Evolutionary conservation across 169 alveolate species (phyloP), one percentile per base, ranked within the genome.

Genomic region (Plasmodium blacklocki): DNA sequence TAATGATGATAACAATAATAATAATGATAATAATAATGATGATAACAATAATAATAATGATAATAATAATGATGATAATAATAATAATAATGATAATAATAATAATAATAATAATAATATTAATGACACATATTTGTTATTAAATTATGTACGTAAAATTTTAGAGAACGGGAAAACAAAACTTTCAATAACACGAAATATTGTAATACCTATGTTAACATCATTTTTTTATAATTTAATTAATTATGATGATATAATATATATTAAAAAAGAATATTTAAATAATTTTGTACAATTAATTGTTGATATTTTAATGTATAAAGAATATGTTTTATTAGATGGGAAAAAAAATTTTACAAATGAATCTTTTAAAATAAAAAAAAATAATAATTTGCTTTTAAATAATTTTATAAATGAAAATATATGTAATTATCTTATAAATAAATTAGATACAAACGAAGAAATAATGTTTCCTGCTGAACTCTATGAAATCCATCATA

Each of bases 281-380:
- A 45, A 83, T 29, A 32, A 52, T 14, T 56, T 91, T 66, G 43
- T 91, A 0, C 29, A 21, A 18, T 12, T 66, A 14, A 39, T 74
- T 8, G 88, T 91, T 15, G 78, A 71, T 26, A 64, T 91, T 11
- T 47, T 92, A 54, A 73, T 89, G 21, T 52, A 71, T 75, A 88
- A 74, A 59, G 87, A 88, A 18, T 83, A 29, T 32, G 56, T 68
- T 29, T 15, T 78, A 54, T 15, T 49, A 8, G 89, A 76, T 52
- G 23, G 23, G 11, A 64, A 76, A 64, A 59, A 43, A 43, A 76
- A 75, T 12, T 76, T 76, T 76, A 68, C 74, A 14, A 76, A 76
- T 19, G 26, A 76, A 19, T 43, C 60, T 12, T 76, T 63, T 32
- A 88, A 60, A 62, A 76, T 88, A 63, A 73, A 62, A 67, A 63